phyloP scores from a whole-genome alignment of 2,329 filamentous ascomycete species.

The Mariannaea elegans region DNA sequence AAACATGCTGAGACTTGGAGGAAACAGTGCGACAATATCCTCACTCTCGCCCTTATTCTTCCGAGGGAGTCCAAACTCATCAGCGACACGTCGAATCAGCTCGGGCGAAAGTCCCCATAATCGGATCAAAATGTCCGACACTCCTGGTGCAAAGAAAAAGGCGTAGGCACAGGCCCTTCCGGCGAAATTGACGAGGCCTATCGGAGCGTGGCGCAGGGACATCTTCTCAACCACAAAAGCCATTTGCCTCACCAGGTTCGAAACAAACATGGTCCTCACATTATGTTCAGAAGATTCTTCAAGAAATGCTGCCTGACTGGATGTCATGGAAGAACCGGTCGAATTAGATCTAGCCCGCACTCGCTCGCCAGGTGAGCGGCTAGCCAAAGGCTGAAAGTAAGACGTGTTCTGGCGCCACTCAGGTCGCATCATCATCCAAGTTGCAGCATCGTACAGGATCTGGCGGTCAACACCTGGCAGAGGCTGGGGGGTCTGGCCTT shows the following conservation, averaged over 20 bases:
- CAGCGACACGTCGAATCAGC: slow-evolving; percentile 74
- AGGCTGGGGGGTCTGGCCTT: slow-evolving; percentile 72
- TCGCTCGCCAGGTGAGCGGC: slow-evolving; percentile 60
- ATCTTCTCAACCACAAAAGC: slow-evolving; percentile 88
- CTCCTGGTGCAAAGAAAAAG: slow-evolving; percentile 89
- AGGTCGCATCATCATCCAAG: slow-evolving; percentile 84
- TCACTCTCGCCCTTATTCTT: slow-evolving; percentile 65
- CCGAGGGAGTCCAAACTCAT: slow-evolving; percentile 72
- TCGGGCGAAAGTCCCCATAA: slow-evolving; percentile 79
- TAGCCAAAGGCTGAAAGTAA: slow-evolving; percentile 69
- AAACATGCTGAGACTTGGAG: slow-evolving; percentile 67
- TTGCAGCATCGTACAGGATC: slow-evolving; percentile 79
- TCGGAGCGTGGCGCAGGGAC: slow-evolving; percentile 74
- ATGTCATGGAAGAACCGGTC: slow-evolving; percentile 71
- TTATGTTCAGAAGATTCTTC: slow-evolving; percentile 84
- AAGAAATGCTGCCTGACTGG: slow-evolving; percentile 64
- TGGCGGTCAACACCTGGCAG: slow-evolving; percentile 87
- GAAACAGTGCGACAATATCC: slow-evolving; percentile 75
- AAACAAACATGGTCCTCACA: slow-evolving; percentile 84
- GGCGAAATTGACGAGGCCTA: slow-evolving; percentile 81
- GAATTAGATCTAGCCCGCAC: slow-evolving; percentile 57
- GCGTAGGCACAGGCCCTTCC: slow-evolving; percentile 92
- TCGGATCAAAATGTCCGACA: slow-evolving; percentile 83
- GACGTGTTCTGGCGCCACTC: slow-evolving; percentile 85
- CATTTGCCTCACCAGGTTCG: slow-evolving; percentile 86